Evolutionary conservation across 345 rosid species (phyloP).

Genomic region (Euphorbia tirucalli): DNA sequence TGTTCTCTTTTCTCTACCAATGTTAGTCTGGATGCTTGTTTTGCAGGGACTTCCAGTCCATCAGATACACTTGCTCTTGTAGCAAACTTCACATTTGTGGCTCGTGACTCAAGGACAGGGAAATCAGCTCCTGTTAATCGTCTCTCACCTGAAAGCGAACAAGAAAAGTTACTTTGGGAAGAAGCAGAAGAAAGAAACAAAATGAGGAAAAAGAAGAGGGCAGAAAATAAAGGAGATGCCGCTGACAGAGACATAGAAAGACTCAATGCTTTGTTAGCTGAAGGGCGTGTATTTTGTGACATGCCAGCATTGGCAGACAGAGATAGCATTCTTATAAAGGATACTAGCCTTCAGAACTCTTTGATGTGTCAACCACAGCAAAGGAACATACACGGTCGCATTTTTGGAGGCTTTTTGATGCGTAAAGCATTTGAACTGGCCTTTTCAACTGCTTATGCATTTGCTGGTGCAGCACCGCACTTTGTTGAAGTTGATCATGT

Average conservation of each 20-base stretch:
- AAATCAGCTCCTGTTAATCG: constrained; percentile 72
- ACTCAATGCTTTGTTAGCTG: constrained; percentile 58
- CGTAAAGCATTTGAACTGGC: constrained; percentile 83
- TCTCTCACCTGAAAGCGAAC: constrained; percentile 60
- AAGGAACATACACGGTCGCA: constrained; percentile 79
- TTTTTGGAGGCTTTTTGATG: constrained; percentile 89
- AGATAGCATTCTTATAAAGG: constrained; percentile 73
- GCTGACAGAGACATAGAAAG: constrained; percentile 44
- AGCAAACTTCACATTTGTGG: constrained; percentile 85
- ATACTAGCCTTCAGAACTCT: constrained; percentile 65
- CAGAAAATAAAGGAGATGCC: constrained; percentile 29
- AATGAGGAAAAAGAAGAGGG: constrained; percentile 55
- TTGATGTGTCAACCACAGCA: constrained; percentile 89
- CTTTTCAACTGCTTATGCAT: constrained; percentile 75
- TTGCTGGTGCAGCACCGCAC: constrained; percentile 76
- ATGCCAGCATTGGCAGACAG: constrained; percentile 93
- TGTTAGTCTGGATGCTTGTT: constrained; percentile 1
- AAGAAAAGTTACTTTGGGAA: constrained; percentile 65
- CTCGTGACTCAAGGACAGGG: constrained; percentile 75
- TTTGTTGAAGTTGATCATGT: constrained; percentile 86
- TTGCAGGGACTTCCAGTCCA: constrained; percentile 40
- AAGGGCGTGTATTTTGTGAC: constrained; percentile 78
- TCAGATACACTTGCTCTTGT: constrained; percentile 59
- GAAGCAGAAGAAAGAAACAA: constrained; percentile 83
- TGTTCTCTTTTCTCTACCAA: not conserved